Conservation (phyloP, 1,284 basidiomycete genomes). For the Phellopilus nigrolimitatus region DNA sequence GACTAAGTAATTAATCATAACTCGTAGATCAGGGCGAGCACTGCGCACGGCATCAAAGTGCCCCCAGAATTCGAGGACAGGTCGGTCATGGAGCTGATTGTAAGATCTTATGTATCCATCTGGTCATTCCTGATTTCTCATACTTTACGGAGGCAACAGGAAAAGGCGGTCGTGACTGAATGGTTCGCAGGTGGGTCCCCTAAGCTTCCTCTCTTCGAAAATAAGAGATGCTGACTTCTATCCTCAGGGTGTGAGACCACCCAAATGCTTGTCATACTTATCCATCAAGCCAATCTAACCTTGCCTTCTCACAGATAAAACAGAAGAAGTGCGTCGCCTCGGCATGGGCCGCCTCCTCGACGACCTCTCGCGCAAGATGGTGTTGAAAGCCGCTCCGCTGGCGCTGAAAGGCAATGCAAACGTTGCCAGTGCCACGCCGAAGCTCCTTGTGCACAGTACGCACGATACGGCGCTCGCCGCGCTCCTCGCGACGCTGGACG, state of each 20-base stretch:
- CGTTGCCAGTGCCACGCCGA: neutral
- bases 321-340: slow-evolving; percentile 68
- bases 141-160: slow-evolving; percentile 36
- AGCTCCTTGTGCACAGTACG: slow-evolving; percentile 64
- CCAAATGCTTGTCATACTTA: neutral
- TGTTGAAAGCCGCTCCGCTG: slow-evolving; percentile 40
- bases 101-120: slow-evolving; percentile 37
- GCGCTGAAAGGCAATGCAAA: neutral
- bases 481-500: slow-evolving; percentile 63
- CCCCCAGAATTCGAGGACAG: slow-evolving; percentile 68
- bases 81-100: slow-evolving; percentile 51
- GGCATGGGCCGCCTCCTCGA: slow-evolving; percentile 73
- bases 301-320: slow-evolving; percentile 46
- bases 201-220: slow-evolving; percentile 1
- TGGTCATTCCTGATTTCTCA: neutral
- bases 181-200: slow-evolving; percentile 61
- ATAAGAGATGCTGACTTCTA: neutral
- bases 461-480: slow-evolving; percentile 78
- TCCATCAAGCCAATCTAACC: neutral
- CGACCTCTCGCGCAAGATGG: slow-evolving; percentile 60
- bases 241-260: slow-evolving; percentile 36
- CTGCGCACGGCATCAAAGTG: slow-evolving; percentile 65
- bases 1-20: neutral
- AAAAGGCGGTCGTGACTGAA: slow-evolving; percentile 69
- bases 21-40: slow-evolving; percentile 56